phyloP scores from a whole-genome alignment of 257 asterid species.

The Solanum chiquidenum region DNA sequence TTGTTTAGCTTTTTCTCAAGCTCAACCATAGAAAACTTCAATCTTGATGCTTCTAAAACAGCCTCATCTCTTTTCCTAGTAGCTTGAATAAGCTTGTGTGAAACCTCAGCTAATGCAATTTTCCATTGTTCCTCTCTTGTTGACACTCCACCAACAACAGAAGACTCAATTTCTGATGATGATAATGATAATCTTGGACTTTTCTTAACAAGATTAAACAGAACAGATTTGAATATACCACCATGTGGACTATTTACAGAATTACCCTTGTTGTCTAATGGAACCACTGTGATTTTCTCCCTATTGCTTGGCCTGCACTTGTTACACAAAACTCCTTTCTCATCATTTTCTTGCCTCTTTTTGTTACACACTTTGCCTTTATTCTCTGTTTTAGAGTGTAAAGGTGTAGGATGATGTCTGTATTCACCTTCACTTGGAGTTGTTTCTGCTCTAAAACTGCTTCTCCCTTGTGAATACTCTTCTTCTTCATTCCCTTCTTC shows the following conservation, averaged over 20 bases:
- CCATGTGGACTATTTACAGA: slow-evolving; percentile 58
- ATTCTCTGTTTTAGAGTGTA: slow-evolving; percentile 19
- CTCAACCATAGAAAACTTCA: slow-evolving; percentile 76
- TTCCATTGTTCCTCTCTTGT: slow-evolving; percentile 72
- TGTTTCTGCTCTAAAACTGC: slow-evolving; percentile 42
- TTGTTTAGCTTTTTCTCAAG: slow-evolving; percentile 87
- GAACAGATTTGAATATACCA: slow-evolving; percentile 48
- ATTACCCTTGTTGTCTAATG: slow-evolving; percentile 31
- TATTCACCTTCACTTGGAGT: slow-evolving; percentile 36
- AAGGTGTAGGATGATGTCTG: slow-evolving; percentile 49
- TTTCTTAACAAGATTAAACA: slow-evolving; percentile 48
- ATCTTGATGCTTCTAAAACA: slow-evolving; percentile 65
- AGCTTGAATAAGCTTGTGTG: slow-evolving; percentile 69
- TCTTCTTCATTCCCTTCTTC: slow-evolving; percentile 95
- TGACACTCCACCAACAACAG: not conserved
- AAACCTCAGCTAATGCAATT: slow-evolving; percentile 66
- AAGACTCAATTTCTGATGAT: slow-evolving; percentile 17
- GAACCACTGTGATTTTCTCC: slow-evolving; percentile 60
- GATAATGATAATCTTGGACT: slow-evolving; percentile 39
- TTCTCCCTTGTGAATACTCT: slow-evolving; percentile 51
- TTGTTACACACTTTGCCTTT: slow-evolving; percentile 17
- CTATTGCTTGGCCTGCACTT: slow-evolving; percentile 76
- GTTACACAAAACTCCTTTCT: slow-evolving; percentile 59
- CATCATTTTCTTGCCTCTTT: slow-evolving; percentile 15
- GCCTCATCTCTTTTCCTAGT: slow-evolving; percentile 74